phyloP scores from a whole-genome alignment of 2,329 filamentous ascomycete species.

The Penicillium sp. region DNA sequence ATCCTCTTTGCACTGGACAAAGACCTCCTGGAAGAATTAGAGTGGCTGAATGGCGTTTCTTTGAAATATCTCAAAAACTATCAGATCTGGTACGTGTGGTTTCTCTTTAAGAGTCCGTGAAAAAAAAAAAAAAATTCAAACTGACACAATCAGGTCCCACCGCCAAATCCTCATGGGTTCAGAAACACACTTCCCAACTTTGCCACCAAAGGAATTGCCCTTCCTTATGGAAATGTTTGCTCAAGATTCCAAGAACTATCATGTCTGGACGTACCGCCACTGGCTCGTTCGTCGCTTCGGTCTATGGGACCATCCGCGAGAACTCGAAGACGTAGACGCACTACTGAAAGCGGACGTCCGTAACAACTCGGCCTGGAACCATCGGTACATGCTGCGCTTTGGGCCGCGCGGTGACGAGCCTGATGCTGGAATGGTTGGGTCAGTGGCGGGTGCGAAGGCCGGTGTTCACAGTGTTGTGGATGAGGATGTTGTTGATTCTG shows the following conservation, averaged over 20 bases:
- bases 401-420: conserved; percentile 50
- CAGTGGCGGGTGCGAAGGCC: conserved; percentile 16
- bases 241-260: conserved; percentile 93
- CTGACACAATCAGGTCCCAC: conserved; percentile 51
- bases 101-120: neutral
- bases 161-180: conserved; percentile 55
- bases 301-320: conserved; percentile 55
- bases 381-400: conserved; percentile 93
- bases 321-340: conserved; percentile 68
- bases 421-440: conserved; percentile 37
- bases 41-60: conserved; percentile 82
- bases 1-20: conserved; percentile 67
- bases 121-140: neutral
- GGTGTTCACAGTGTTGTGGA: conserved; percentile 51
- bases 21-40: conserved; percentile 68
- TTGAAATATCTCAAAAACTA: conserved; percentile 92
- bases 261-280: conserved; percentile 95
- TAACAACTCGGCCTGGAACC: conserved; percentile 98
- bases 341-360: conserved; percentile 78
- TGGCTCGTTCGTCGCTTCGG: conserved; percentile 66
- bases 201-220: conserved; percentile 65
- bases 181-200: conserved; percentile 46
- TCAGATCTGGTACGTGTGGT: conserved; percentile 72
- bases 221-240: conserved; percentile 80
- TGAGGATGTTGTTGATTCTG: conserved; percentile 64